These are phyloP conservation scores for Prunus mira DNA, from an alignment of 306 rosid genomes.

Conservation along the genomic window DNA sequence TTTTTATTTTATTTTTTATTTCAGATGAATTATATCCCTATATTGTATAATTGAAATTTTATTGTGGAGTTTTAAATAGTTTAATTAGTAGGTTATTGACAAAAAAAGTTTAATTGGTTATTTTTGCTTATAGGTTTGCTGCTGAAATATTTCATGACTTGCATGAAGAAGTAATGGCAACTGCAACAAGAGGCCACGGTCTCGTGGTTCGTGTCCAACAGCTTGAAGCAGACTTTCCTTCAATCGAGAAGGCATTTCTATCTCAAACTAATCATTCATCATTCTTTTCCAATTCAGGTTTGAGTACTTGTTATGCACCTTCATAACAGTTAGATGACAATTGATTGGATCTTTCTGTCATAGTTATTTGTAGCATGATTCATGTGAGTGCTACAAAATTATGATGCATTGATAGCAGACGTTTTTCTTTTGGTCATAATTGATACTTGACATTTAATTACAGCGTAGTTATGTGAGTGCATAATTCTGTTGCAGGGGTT, in stretches of 20 bases:
- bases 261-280: slow-evolving; percentile 65
- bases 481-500: slow-evolving; percentile 58
- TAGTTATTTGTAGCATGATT: not conserved
- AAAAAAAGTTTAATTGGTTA: not conserved
- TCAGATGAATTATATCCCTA: not conserved
- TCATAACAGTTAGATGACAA: not conserved
- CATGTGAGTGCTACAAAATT: not conserved
- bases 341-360: not conserved
- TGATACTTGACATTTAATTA: not conserved
- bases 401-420: not conserved
- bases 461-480: not conserved
- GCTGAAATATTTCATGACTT: slow-evolving; percentile 91
- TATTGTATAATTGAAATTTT: not conserved
- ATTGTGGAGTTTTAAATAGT: not conserved
- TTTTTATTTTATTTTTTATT: not conserved
- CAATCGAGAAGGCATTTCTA: slow-evolving; percentile 72
- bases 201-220: slow-evolving; percentile 87
- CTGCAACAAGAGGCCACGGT: slow-evolving; percentile 81
- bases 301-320: slow-evolving; percentile 22
- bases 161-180: slow-evolving; percentile 93
- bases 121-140: slow-evolving; percentile 62
- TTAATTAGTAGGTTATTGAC: not conserved
- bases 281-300: slow-evolving; percentile 67
- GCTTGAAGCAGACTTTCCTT: slow-evolving; percentile 93
- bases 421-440: not conserved